Conservation (phyloP, 2,329 filamentous ascomycete genomes). For the Thelonectria discophora region DNA sequence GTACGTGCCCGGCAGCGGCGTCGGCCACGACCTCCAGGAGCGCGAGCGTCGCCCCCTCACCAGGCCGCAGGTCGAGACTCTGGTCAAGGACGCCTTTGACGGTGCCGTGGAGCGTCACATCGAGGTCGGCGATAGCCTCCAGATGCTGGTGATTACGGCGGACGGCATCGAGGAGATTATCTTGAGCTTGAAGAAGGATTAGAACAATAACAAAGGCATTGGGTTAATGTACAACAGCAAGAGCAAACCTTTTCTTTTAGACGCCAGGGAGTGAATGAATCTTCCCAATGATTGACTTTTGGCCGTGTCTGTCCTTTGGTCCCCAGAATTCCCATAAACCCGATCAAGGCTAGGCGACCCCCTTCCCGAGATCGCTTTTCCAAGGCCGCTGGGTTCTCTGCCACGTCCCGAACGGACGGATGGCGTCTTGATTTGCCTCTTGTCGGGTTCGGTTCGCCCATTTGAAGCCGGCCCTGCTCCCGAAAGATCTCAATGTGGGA, state of each 20-base stretch:
- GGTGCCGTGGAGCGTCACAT: slow-evolving; percentile 99
- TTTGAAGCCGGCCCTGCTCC: too few species aligned
- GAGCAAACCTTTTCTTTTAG: slow-evolving; percentile 31
- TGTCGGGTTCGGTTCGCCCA: too few species aligned
- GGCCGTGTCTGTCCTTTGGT: background rate
- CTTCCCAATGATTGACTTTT: slow-evolving; percentile 10
- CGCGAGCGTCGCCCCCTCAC: slow-evolving; percentile 75
- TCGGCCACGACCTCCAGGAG: slow-evolving; percentile 81
- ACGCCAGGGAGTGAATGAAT: slow-evolving; percentile 37
- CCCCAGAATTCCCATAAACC: too few species aligned
- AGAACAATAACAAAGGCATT: slow-evolving; percentile 45
- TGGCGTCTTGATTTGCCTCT: too few species aligned
- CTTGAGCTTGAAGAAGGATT: slow-evolving; percentile 89
- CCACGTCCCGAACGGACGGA: too few species aligned
- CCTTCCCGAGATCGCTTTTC: too few species aligned
- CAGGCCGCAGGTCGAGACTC: slow-evolving; percentile 77
- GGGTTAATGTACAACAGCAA: slow-evolving; percentile 46
- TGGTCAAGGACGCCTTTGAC: slow-evolving; percentile 98
- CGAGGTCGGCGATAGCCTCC: slow-evolving; percentile 94
- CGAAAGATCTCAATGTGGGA: too few species aligned
- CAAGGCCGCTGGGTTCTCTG: too few species aligned
- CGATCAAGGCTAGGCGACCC: too few species aligned
- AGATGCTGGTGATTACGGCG: slow-evolving; percentile 92
- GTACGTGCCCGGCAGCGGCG: slow-evolving; percentile 86
- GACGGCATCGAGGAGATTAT: slow-evolving; percentile 89